Percentiles rank a stretch among this genome's conserved stretches.
Conservation (phyloP, 768 basidiomycete species). For the Suillus alpinus region DNA sequence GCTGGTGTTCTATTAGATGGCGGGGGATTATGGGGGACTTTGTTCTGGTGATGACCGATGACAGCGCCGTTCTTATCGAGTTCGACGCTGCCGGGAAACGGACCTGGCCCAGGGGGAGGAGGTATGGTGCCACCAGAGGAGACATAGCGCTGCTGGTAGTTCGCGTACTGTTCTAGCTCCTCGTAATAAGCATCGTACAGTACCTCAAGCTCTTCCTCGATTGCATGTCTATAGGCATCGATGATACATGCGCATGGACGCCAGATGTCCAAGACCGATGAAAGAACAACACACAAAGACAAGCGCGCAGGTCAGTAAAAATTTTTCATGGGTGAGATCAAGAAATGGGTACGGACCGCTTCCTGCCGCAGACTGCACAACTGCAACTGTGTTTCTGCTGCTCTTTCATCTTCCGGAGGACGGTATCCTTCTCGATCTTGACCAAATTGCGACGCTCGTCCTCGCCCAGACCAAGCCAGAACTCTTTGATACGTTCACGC, state of each 20-base stretch:
- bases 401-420: slow-evolving; percentile 98
- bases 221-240: slow-evolving; percentile 69
- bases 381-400: slow-evolving; percentile 96
- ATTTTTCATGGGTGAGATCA: slow-evolving; percentile 16
- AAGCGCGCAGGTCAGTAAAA: slow-evolving; percentile 22
- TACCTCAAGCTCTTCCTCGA: slow-evolving; percentile 99
- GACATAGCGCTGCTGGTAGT: slow-evolving; percentile 95
- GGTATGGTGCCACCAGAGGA: slow-evolving; percentile 85
- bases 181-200: slow-evolving; percentile 99
- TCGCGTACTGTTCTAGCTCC: slow-evolving; percentile 99
- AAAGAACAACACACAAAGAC: slow-evolving; percentile 12
- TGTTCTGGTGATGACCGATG: slow-evolving; percentile 38
- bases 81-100: slow-evolving; percentile 97
- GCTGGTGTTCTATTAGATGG: slow-evolving; percentile 33
- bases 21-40: slow-evolving; percentile 36
- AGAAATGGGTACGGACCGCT: slow-evolving; percentile 67
- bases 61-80: slow-evolving; percentile 87
- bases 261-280: slow-evolving; percentile 13
- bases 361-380: slow-evolving; percentile 95
- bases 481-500: slow-evolving; percentile 95
- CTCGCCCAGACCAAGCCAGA: slow-evolving; percentile 94
- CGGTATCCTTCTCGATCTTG: slow-evolving; percentile 97
- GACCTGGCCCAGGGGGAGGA: slow-evolving; percentile 93
- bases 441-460: slow-evolving; percentile 89
- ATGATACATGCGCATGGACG: slow-evolving; percentile 13